phyloP scores from a whole-genome alignment of 2,329 filamentous ascomycete genomes.

The Phaeosphaeria sp. region DNA sequence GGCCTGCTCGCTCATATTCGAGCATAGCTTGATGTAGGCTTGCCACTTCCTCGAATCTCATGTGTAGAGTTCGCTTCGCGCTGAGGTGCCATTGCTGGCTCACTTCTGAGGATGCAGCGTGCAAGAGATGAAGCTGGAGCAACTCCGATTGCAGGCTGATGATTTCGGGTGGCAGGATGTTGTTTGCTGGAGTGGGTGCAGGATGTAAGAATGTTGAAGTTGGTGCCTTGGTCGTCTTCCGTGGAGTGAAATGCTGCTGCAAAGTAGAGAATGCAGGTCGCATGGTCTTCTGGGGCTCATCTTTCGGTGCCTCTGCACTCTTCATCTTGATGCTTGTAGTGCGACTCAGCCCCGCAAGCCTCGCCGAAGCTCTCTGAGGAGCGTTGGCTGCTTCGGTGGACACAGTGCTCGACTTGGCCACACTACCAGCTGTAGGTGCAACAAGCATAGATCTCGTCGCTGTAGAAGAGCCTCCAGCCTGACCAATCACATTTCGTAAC shows the following conservation, averaged over 20 bases:
- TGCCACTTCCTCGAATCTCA: conserved; percentile 48
- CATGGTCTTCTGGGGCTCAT: conserved; percentile 30
- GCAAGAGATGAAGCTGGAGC: conserved; percentile 48
- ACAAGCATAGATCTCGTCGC: conserved; percentile 34
- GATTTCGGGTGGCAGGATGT: conserved; percentile 38
- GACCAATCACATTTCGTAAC: conserved; percentile 18
- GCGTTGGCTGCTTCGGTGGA: conserved; percentile 15
- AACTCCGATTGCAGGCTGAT: conserved; percentile 46
- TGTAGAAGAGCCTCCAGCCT: conserved; percentile 21
- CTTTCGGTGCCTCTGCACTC: conserved; percentile 20
- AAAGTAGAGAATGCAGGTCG: conserved; percentile 47
- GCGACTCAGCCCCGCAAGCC: conserved; percentile 34
- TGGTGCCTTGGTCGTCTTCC: conserved; percentile 44
- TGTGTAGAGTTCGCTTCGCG: conserved; percentile 37
- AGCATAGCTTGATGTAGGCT: conserved; percentile 43
- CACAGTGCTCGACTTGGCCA: conserved; percentile 9
- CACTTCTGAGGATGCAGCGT: conserved; percentile 30
- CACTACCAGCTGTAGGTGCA: conserved; percentile 18
- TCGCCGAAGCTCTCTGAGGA: conserved; percentile 23
- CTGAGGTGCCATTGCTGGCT: conserved; percentile 41
- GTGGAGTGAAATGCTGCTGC: conserved; percentile 51
- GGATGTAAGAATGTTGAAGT: conserved; percentile 46
- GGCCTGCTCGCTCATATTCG: conserved; percentile 43
- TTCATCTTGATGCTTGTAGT: conserved; percentile 27
- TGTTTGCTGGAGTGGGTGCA: conserved; percentile 22